phyloP scores from a whole-genome alignment of 345 rosid species.

The Gossypium herbaceum region DNA sequence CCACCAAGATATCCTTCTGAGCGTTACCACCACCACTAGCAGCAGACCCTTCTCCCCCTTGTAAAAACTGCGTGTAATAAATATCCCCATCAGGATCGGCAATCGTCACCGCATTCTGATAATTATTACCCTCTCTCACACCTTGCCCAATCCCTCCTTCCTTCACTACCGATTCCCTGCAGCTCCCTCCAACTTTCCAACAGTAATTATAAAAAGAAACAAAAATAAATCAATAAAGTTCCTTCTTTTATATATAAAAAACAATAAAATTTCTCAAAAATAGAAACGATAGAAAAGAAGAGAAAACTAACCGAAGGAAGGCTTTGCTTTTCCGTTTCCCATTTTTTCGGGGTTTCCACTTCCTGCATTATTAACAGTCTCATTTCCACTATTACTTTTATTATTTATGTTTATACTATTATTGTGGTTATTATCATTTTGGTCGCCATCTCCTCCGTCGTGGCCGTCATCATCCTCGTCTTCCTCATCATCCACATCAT shows the following conservation, averaged over 20 bases:
- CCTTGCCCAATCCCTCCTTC: conserved; percentile 38
- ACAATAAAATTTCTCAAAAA: background rate
- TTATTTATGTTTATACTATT: conserved; percentile 18
- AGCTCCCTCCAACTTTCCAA: conserved; percentile 18
- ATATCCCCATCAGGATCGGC: conserved; percentile 54
- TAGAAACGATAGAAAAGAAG: background rate
- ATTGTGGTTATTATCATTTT: conserved; percentile 11
- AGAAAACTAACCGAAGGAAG: conserved; percentile 29
- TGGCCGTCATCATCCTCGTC: conserved; percentile 39
- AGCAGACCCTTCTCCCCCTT: conserved; percentile 39
- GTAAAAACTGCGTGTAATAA: conserved; percentile 48
- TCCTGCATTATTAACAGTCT: conserved; percentile 18
- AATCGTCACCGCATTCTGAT: conserved; percentile 34
- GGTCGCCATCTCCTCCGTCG: conserved; percentile 20
- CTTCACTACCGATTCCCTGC: conserved; percentile 42
- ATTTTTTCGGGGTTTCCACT: conserved; percentile 20
- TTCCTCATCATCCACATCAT: conserved; percentile 42
- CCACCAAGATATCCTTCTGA: conserved; percentile 51
- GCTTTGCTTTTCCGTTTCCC: conserved; percentile 44
- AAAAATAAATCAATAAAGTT: background rate
- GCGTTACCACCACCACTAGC: conserved; percentile 36
- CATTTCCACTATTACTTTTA: conserved; percentile 17
- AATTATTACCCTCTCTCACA: conserved; percentile 23
- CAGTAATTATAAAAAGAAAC: background rate
- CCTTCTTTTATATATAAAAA: background rate